phyloP scores from a whole-genome alignment of 2,329 filamentous ascomycete genomes.

The Davidsoniella australis region DNA sequence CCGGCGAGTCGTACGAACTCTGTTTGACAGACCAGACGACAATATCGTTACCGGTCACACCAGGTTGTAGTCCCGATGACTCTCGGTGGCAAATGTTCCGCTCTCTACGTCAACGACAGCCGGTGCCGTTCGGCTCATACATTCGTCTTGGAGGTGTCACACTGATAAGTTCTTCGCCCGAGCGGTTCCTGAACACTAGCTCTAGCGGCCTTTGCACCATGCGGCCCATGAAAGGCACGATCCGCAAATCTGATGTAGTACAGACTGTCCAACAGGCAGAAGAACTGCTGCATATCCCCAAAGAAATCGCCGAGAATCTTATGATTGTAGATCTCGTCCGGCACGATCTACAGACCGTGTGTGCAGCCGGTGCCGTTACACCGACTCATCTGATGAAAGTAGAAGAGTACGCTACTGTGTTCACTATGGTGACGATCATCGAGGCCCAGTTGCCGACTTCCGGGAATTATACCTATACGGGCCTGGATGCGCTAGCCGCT shows the following conservation, averaged over 20 bases:
- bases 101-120: slow-evolving; percentile 51
- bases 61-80: slow-evolving; percentile 13
- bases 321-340: slow-evolving; percentile 98
- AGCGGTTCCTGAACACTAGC: slow-evolving; percentile 58
- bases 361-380: slow-evolving; percentile 52
- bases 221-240: slow-evolving; percentile 91
- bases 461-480: slow-evolving; percentile 35
- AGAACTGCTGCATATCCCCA: slow-evolving; percentile 56
- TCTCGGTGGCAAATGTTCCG: slow-evolving; percentile 55
- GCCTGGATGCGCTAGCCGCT: slow-evolving; percentile 58
- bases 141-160: slow-evolving; percentile 52
- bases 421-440: slow-evolving; percentile 79
- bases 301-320: slow-evolving; percentile 87
- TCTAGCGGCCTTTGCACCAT: slow-evolving; percentile 49
- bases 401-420: slow-evolving; percentile 82
- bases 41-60: slow-evolving; percentile 28
- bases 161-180: slow-evolving; percentile 69
- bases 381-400: slow-evolving; percentile 70
- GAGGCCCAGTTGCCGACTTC: slow-evolving; percentile 42
- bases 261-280: slow-evolving; percentile 57
- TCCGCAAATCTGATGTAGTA: slow-evolving; percentile 53
- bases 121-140: slow-evolving; percentile 74
- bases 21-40: slow-evolving; percentile 64
- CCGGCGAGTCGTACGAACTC: slow-evolving; percentile 72
- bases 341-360: slow-evolving; percentile 78